Evolutionary conservation across 2,329 filamentous ascomycete species (phyloP).

Genomic region (Monosporascus sp.): DNA sequence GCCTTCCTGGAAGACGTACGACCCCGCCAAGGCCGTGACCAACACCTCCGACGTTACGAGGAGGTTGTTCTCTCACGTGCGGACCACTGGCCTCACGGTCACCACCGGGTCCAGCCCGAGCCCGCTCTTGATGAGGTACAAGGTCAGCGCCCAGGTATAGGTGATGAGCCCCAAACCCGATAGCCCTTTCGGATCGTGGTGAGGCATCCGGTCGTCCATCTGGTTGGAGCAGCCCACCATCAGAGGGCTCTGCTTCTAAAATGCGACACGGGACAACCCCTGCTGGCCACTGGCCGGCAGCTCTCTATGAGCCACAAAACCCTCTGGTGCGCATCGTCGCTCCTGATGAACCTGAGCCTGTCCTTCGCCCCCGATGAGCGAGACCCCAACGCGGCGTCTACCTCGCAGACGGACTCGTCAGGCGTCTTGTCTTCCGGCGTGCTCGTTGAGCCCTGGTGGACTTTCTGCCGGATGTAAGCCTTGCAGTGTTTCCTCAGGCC

Average conservation of each 20-base stretch:
- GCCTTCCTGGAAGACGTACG: slow-evolving; percentile 3
- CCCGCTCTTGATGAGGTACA: not conserved
- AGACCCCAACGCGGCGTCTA: not conserved
- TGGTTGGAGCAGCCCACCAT: slow-evolving; percentile 2
- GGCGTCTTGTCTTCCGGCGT: too few species aligned
- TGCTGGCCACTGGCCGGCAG: too few species aligned
- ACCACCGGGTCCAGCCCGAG: not conserved
- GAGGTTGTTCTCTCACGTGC: not conserved
- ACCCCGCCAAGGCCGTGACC: slow-evolving; percentile 1
- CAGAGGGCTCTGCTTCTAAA: not conserved
- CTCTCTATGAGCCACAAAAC: too few species aligned
- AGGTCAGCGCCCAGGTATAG: slow-evolving; percentile 1
- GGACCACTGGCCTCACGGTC: not conserved
- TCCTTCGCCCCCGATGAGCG: not conserved
- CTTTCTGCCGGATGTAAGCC: not conserved
- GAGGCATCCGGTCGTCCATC: not conserved
- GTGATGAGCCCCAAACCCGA: not conserved
- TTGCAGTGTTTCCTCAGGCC: not conserved
- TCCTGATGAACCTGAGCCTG: not conserved
- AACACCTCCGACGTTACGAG: not conserved
- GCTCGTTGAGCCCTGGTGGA: not conserved
- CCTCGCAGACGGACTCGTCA: too few species aligned
- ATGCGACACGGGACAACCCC: too few species aligned
- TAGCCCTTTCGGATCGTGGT: not conserved
- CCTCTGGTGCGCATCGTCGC: too few species aligned